A percentile compares a stretch with the other conserved stretches of the same genome.
Evolutionary conservation across 495 filamentous ascomycete genomes (phyloP).

Genomic region (Aspergillus funiculosus): DNA sequence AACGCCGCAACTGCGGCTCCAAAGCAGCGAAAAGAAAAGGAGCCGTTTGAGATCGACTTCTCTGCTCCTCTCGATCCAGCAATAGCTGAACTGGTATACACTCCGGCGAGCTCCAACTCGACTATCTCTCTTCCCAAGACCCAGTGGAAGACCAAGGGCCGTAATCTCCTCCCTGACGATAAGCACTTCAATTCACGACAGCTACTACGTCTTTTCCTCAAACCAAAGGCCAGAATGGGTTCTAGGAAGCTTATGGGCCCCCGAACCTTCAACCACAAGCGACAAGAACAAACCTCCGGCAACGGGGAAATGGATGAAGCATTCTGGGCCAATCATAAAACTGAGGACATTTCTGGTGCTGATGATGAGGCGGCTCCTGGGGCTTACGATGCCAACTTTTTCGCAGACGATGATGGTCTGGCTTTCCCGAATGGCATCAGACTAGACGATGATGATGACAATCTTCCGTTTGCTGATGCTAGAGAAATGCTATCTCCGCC

Average conservation of each 20-base stretch:
- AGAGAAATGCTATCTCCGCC: conserved; percentile 81
- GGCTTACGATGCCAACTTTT: conserved; percentile 96
- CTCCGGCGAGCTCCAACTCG: conserved; percentile 71
- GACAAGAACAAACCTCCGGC: conserved; percentile 50
- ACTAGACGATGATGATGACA: conserved; percentile 68
- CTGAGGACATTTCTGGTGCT: conserved; percentile 48
- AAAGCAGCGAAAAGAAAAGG: conserved; percentile 79
- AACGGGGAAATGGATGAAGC: conserved; percentile 78
- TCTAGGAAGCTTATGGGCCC: conserved; percentile 44
- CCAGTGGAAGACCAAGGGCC: conserved; percentile 88
- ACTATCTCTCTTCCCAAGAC: conserved; percentile 81
- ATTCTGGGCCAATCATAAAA: conserved; percentile 80
- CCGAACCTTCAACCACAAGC: conserved; percentile 35
- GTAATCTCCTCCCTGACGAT: conserved; percentile 93
- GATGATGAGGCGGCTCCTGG: conserved; percentile 54
- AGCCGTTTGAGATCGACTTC: conserved; percentile 94
- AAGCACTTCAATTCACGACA: conserved; percentile 96
- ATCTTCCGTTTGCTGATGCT: conserved; percentile 83
- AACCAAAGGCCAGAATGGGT: conserved; percentile 77
- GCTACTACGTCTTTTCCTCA: conserved; percentile 83
- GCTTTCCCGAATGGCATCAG: conserved; percentile 62
- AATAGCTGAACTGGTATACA: conserved; percentile 77
- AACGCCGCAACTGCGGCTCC: conserved; percentile 48
- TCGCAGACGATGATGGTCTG: conserved; percentile 91
- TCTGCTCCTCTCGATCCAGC: conserved; percentile 59